These are phyloP conservation scores for Tanacetum coccineum DNA, from an alignment of 129 eudicot species.

Conservation along the genomic window DNA sequence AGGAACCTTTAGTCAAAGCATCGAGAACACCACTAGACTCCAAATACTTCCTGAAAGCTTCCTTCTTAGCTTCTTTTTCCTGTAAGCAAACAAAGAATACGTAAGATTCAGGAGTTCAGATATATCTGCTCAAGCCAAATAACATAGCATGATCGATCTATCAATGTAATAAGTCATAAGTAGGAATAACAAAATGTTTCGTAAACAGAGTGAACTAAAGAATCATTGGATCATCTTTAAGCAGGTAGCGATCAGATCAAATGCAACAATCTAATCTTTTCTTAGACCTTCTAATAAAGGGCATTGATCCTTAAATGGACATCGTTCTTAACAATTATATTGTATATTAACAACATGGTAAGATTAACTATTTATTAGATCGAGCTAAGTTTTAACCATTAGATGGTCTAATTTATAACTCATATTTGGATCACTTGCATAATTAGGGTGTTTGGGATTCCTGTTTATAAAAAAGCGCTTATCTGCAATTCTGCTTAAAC, in stretches of 20 bases:
- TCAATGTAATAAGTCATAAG: background rate
- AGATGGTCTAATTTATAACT: conserved; percentile 5
- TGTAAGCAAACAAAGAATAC: conserved; percentile 29
- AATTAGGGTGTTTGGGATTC: too few relatives aligned
- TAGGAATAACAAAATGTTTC: background rate
- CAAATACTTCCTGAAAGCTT: conserved; percentile 87
- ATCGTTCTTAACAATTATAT: background rate
- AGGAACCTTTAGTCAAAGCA: conserved; percentile 84
- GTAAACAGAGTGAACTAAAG: background rate
- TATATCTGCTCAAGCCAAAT: background rate
- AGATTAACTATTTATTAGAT: conserved; percentile 9
- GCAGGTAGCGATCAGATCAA: conserved; percentile 5
- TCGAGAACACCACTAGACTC: conserved; percentile 92
- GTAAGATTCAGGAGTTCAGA: background rate
- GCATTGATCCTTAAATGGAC: background rate
- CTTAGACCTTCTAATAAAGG: conserved; percentile 9
- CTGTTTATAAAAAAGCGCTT: too few relatives aligned
- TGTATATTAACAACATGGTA: background rate
- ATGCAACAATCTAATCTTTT: too few relatives aligned
- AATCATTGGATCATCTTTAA: background rate
- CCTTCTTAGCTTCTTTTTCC: conserved; percentile 94
- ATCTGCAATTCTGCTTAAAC: too few relatives aligned
- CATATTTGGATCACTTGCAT: conserved; percentile 10
- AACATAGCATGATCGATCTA: conserved; percentile 3
- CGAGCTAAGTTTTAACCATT: conserved; percentile 5